These are phyloP conservation scores for Peniophora sp. DNA, from an alignment of 1,284 basidiomycete species.

Conservation along the genomic window DNA sequence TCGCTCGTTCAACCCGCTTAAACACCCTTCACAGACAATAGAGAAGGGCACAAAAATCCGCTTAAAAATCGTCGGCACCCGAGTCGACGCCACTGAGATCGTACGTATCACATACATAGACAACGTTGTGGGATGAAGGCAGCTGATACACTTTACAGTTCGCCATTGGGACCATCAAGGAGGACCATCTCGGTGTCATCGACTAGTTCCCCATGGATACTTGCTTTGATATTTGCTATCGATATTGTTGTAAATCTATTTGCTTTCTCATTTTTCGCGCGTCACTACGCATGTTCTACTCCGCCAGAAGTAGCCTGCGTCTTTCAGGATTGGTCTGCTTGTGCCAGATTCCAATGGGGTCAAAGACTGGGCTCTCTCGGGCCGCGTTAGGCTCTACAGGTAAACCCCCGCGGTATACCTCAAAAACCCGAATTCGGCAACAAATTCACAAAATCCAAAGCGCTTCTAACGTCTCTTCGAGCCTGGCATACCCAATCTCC, in stretches of 20 bases:
- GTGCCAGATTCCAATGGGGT: no score
- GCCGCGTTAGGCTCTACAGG: no score
- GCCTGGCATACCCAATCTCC: no score
- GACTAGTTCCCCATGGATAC: constrained; percentile 23
- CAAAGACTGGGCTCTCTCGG: no score
- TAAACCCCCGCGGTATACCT: no score
- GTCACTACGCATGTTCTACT: no score
- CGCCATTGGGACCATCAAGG: constrained; percentile 91
- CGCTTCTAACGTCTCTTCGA: no score
- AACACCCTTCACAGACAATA: constrained; percentile 52
- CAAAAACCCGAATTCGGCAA: no score
- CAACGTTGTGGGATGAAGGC: background rate
- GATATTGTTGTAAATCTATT: background rate
- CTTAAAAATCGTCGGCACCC: constrained; percentile 93
- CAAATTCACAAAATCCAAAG: no score
- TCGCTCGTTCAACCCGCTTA: constrained; percentile 4
- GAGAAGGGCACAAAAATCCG: constrained; percentile 91
- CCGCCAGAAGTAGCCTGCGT: no score
- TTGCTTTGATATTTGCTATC: background rate
- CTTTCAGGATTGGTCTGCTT: no score
- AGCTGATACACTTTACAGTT: constrained; percentile 42
- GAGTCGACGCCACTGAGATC: constrained; percentile 96
- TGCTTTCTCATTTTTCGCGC: background rate
- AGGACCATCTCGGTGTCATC: constrained; percentile 88
- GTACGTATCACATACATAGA: constrained; percentile 38